Percentiles rank a stretch among this genome's conserved stretches.
These are phyloP conservation scores for Claviceps sorghi DNA, from an alignment of 2,329 filamentous ascomycete genomes.

Conservation along the genomic window DNA sequence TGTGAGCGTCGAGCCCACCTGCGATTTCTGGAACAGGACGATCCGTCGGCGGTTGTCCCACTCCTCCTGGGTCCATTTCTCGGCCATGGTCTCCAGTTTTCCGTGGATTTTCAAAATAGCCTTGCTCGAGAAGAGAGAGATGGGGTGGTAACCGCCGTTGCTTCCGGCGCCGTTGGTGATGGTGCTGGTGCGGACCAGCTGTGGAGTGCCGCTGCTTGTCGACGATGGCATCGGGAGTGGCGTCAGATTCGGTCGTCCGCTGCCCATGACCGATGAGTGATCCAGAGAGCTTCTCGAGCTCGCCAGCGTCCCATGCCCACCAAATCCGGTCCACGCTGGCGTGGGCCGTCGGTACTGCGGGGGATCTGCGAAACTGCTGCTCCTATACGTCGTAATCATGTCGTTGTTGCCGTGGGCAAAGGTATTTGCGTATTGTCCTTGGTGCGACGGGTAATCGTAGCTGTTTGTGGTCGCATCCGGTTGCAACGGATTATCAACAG, in stretches of 20 bases:
- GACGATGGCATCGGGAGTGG: conserved; percentile 33
- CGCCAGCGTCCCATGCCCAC: conserved; percentile 19
- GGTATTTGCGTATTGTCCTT: conserved; percentile 22
- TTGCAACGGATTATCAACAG: conserved; percentile 22
- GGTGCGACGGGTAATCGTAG: conserved; percentile 31
- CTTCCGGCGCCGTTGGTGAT: conserved; percentile 24
- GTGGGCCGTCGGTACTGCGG: conserved; percentile 26
- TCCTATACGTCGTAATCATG: conserved; percentile 43
- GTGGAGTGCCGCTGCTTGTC: conserved; percentile 23
- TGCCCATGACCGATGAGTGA: conserved; percentile 25
- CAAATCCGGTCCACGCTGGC: conserved; percentile 29
- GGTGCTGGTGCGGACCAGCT: conserved; percentile 43
- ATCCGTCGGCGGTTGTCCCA: conserved; percentile 65
- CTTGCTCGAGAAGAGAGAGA: conserved; percentile 70
- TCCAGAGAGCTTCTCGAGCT: conserved; percentile 27
- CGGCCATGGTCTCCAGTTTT: conserved; percentile 70
- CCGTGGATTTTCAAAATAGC: conserved; percentile 74
- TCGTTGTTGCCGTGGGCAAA: conserved; percentile 30
- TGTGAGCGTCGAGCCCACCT: conserved; percentile 67
- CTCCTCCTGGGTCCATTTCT: conserved; percentile 73
- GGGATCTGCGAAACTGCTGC: conserved; percentile 33
- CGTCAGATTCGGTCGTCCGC: conserved; percentile 29
- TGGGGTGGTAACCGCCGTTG: conserved; percentile 52
- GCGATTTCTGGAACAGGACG: conserved; percentile 74
- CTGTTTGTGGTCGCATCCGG: conserved; percentile 28